A percentile compares a stretch with the other conserved stretches of the same genome.
Evolutionary conservation across 78 protist genomes (phyloP).

Genomic region (Dictyostelium capitatum): DNA sequence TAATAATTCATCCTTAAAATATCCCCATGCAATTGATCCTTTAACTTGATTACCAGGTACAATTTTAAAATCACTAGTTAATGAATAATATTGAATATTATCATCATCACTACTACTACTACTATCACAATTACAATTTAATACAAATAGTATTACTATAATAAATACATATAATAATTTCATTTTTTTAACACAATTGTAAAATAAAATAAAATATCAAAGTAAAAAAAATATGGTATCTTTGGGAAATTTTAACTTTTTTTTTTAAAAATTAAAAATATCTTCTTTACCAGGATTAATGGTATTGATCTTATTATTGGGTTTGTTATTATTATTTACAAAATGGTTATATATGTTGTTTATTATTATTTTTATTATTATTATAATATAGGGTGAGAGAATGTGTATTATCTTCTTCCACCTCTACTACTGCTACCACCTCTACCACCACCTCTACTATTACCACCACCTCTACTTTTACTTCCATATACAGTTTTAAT

Average conservation of each 20-base stretch:
- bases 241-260: too few relatives aligned
- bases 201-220: not conserved
- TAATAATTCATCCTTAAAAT: slow-evolving; percentile 54
- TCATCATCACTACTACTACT: not conserved
- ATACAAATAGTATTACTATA: not conserved
- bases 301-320: not conserved
- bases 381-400: too few relatives aligned
- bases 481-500: slow-evolving; percentile 13
- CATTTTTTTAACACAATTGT: not conserved
- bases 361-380: not conserved
- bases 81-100: slow-evolving; percentile 5
- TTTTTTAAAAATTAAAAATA: too few relatives aligned
- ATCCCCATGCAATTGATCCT: slow-evolving; percentile 42
- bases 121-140: slow-evolving; percentile 1
- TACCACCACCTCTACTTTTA: not conserved
- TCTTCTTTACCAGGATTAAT: too few relatives aligned
- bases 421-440: not conserved
- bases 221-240: not conserved
- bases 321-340: not conserved
- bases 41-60: slow-evolving; percentile 19
- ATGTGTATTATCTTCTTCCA: not conserved
- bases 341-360: not conserved
- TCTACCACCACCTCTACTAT: not conserved
- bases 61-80: slow-evolving; percentile 15
- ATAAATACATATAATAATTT: not conserved